Evolutionary conservation across 2,329 filamentous ascomycete genomes (phyloP).

Genomic region (Aspergillus texensis): DNA sequence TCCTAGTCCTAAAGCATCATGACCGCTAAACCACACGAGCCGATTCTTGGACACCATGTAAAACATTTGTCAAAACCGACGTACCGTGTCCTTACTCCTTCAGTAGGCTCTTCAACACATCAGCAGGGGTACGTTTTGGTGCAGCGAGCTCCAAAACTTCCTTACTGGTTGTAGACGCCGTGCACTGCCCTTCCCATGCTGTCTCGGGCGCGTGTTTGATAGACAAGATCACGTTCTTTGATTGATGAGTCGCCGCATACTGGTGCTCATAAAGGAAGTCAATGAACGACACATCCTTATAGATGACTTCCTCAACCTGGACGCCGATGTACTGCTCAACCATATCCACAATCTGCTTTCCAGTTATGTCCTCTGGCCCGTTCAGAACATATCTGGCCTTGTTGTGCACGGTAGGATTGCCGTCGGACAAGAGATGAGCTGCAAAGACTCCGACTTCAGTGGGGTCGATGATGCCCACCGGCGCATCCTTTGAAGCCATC

Average conservation of each 20-base stretch:
- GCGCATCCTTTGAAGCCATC: conserved; percentile 31
- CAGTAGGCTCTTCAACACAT: conserved; percentile 23
- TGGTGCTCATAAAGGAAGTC: conserved; percentile 23
- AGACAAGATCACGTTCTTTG: conserved; percentile 34
- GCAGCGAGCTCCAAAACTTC: conserved; percentile 34
- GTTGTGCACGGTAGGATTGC: conserved; percentile 33
- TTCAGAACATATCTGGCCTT: conserved; percentile 43
- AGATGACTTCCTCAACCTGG: conserved; percentile 31
- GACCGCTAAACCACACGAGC: too few relatives aligned
- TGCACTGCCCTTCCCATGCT: conserved; percentile 37
- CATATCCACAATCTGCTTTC: conserved; percentile 37
- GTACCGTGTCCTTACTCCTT: not conserved
- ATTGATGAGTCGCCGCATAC: conserved; percentile 12
- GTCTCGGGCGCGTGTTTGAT: conserved; percentile 26
- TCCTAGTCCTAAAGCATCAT: too few relatives aligned
- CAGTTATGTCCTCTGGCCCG: conserved; percentile 45
- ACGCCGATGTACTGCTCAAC: conserved; percentile 38
- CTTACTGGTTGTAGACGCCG: conserved; percentile 26
- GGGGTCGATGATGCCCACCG: conserved; percentile 35
- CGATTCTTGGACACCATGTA: too few relatives aligned
- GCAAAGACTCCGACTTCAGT: conserved; percentile 41
- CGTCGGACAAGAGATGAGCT: conserved; percentile 37
- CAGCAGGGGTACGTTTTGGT: conserved; percentile 31
- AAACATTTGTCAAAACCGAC: too few relatives aligned
- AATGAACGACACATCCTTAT: conserved; percentile 35